Conservation (phyloP, 768 basidiomycete species). For the Podaxis sp. region DNA sequence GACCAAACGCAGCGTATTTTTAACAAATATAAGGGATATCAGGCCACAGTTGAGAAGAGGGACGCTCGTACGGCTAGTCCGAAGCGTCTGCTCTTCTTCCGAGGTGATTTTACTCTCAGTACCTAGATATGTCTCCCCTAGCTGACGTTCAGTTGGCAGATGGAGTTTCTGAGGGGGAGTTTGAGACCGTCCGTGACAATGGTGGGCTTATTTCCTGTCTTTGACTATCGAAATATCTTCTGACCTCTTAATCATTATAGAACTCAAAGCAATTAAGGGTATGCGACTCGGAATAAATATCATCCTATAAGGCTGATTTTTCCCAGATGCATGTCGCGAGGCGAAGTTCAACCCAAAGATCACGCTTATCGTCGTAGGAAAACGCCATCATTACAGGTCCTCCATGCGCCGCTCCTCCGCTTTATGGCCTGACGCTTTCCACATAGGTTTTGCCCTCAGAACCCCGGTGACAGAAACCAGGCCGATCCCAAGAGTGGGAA, state of each 20-base stretch:
- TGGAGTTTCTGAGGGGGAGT: constrained; percentile 53
- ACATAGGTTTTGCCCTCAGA: constrained; percentile 28
- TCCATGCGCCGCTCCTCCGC: background rate
- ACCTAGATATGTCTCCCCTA: background rate
- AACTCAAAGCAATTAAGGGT: constrained; percentile 58
- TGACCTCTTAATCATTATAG: constrained; percentile 25
- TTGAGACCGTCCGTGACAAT: constrained; percentile 40
- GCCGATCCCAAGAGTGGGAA: constrained; percentile 63
- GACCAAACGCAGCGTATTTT: constrained; percentile 45
- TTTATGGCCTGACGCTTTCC: background rate
- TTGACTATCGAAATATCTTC: constrained; percentile 6
- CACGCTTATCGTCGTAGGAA: constrained; percentile 79
- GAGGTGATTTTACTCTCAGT: constrained; percentile 37
- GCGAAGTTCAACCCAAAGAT: constrained; percentile 57
- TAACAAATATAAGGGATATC: constrained; percentile 53
- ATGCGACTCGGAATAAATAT: constrained; percentile 7
- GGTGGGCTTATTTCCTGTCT: constrained; percentile 17
- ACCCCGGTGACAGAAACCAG: constrained; percentile 23
- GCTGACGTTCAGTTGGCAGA: constrained; percentile 28
- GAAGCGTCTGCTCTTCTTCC: constrained; percentile 71
- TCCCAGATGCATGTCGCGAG: constrained; percentile 53
- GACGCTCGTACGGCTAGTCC: constrained; percentile 39
- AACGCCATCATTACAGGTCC: constrained; percentile 60
- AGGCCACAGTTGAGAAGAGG: constrained; percentile 48
- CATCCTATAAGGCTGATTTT: background rate